Evolutionary conservation across 148 eudicot species (phyloP).

Genomic region (Persicaria maculosa): DNA sequence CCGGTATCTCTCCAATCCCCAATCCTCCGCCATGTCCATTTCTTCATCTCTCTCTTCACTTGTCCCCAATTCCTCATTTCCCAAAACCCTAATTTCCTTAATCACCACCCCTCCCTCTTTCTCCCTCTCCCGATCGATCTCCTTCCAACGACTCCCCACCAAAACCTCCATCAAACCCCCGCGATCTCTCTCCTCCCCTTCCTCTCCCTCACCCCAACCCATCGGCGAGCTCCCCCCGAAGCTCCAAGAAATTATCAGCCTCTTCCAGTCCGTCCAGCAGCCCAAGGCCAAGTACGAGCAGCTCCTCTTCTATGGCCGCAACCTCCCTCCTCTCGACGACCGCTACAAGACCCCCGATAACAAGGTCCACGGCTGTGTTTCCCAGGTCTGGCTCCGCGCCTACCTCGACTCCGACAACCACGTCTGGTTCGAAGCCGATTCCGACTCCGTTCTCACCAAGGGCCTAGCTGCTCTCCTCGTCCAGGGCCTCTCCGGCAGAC

Average conservation of each 20-base stretch:
- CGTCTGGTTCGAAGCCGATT: constrained; percentile 72
- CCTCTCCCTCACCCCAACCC: constrained; percentile 33
- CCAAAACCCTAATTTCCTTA: constrained; percentile 22
- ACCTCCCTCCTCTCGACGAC: constrained; percentile 44
- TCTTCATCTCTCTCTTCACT: constrained; percentile 16
- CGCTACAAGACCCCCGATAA: constrained; percentile 55
- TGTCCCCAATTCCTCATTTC: constrained; percentile 21
- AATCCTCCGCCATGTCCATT: constrained; percentile 40
- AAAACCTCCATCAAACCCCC: background rate
- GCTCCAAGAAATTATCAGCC: constrained; percentile 71
- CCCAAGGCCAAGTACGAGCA: constrained; percentile 90
- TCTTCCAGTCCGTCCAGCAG: constrained; percentile 57
- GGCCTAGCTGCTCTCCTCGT: constrained; percentile 90
- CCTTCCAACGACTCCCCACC: constrained; percentile 34
- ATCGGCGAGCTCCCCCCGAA: constrained; percentile 70
- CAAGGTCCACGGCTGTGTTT: constrained; percentile 91
- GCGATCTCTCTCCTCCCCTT: constrained; percentile 14
- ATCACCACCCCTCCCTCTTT: constrained; percentile 13
- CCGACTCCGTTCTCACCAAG: constrained; percentile 74
- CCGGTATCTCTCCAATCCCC: background rate
- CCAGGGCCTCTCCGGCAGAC: constrained; percentile 68
- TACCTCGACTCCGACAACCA: constrained; percentile 37
- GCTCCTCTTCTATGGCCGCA: constrained; percentile 59
- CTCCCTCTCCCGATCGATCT: constrained; percentile 40
- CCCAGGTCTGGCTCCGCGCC: constrained; percentile 93